A percentile compares a stretch with the other conserved stretches of the same genome.
Evolutionary conservation across 2,329 filamentous ascomycete genomes (phyloP).

Genomic region (Stagonosporopsis vannaccii): DNA sequence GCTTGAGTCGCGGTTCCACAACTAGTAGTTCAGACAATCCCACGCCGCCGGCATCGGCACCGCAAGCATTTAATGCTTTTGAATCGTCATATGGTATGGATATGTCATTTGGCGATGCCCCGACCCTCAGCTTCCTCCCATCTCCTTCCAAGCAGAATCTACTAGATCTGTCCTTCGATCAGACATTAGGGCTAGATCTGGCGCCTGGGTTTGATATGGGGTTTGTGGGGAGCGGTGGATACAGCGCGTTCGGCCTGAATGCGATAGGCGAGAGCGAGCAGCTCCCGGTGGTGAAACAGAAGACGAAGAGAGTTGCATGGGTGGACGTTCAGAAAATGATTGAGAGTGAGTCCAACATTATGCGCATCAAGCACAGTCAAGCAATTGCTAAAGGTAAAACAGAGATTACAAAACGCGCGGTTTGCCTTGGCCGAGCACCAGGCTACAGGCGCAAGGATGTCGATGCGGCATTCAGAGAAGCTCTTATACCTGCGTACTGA

Average conservation of each 20-base stretch:
- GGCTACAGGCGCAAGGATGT: conserved; percentile 55
- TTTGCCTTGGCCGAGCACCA: conserved; percentile 55
- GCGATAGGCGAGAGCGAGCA: conserved; percentile 27
- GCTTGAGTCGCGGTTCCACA: conserved; percentile 7
- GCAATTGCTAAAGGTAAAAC: conserved; percentile 29
- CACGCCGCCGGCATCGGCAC: background rate
- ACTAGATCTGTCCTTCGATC: conserved; percentile 37
- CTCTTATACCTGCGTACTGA: conserved; percentile 41
- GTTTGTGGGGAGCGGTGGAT: conserved; percentile 19
- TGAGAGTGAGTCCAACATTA: conserved; percentile 48
- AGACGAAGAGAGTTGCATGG: conserved; percentile 48
- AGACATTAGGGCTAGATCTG: conserved; percentile 45
- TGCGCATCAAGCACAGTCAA: background rate
- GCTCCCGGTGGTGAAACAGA: conserved; percentile 31
- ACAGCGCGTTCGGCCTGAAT: conserved; percentile 21
- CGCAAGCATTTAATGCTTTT: background rate
- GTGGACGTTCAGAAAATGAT: conserved; percentile 55
- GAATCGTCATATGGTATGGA: conserved; percentile 34
- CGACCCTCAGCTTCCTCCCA: conserved; percentile 4
- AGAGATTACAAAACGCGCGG: conserved; percentile 48
- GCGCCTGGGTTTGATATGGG: conserved; percentile 36
- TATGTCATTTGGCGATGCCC: conserved; percentile 24
- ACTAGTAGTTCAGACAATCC: conserved; percentile 6
- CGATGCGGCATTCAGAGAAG: conserved; percentile 49
- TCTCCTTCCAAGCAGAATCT: conserved; percentile 20